A percentile compares a stretch with the other conserved stretches of the same genome.
Conservation (phyloP, 257 asterid genomes). For the Solanum pimpinellifolium region DNA sequence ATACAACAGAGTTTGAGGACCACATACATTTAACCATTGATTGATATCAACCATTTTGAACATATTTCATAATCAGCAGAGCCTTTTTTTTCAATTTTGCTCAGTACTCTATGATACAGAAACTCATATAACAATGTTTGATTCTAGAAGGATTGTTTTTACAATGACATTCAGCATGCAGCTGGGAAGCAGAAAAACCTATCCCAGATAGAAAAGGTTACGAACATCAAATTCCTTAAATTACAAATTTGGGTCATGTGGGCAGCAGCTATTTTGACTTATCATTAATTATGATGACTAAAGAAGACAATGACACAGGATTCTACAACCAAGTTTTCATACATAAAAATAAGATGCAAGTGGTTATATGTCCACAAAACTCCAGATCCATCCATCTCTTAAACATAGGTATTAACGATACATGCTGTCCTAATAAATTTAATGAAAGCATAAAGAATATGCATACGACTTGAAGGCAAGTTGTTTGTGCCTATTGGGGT, state of each 20-base stretch:
- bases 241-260: background rate
- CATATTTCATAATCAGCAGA: background rate
- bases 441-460: background rate
- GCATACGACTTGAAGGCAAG: background rate
- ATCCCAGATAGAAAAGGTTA: background rate
- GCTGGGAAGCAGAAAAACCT: background rate
- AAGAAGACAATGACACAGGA: background rate
- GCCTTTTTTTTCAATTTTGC: background rate
- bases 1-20: background rate
- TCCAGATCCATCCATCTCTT: background rate
- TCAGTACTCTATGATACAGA: background rate
- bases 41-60: background rate
- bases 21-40: background rate
- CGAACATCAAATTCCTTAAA: background rate
- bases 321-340: background rate
- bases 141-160: background rate
- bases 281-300: background rate
- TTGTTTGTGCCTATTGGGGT: background rate
- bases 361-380: background rate
- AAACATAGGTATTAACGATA: background rate
- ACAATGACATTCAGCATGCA: background rate
- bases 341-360: background rate
- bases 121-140: background rate
- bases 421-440: background rate
- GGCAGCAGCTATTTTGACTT: background rate